Evolutionary conservation across 2,329 filamentous ascomycete genomes (phyloP).

Genomic region (Sporothrix euskadiensis): DNA sequence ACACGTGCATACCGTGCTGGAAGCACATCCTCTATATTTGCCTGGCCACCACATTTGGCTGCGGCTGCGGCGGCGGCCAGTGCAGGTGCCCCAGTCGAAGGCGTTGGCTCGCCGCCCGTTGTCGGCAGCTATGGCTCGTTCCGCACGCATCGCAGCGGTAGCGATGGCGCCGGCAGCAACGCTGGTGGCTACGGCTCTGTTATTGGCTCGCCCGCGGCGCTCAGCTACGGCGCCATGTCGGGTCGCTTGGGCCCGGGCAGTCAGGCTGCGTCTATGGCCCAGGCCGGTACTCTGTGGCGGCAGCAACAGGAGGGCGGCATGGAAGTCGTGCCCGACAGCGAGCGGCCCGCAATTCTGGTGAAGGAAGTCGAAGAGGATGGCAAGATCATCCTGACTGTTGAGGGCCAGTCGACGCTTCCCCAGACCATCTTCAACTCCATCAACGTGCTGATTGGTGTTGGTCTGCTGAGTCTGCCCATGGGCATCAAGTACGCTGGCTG

Average conservation of each 20-base stretch:
- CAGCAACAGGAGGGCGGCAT: slow-evolving; percentile 51
- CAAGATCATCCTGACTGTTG: slow-evolving; percentile 77
- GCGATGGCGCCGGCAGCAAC: background rate
- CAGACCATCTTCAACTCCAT: slow-evolving; percentile 97
- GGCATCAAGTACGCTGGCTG: slow-evolving; percentile 86
- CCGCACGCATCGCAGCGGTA: slow-evolving; percentile 47
- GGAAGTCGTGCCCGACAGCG: slow-evolving; percentile 53
- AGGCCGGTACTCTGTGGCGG: slow-evolving; percentile 54
- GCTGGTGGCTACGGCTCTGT: slow-evolving; percentile 53
- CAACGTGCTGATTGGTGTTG: slow-evolving; percentile 88
- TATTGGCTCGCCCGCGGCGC: slow-evolving; percentile 42
- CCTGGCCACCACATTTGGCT: slow-evolving; percentile 60
- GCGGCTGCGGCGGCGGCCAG: slow-evolving; percentile 41
- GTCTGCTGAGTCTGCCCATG: slow-evolving; percentile 83
- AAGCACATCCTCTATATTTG: slow-evolving; percentile 55
- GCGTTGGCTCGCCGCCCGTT: slow-evolving; percentile 19
- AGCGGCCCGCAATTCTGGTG: slow-evolving; percentile 75
- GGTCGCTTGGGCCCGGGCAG: slow-evolving; percentile 35
- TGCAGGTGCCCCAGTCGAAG: slow-evolving; percentile 8
- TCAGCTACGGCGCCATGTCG: slow-evolving; percentile 32
- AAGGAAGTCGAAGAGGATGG: slow-evolving; percentile 88
- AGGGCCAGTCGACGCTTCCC: slow-evolving; percentile 91
- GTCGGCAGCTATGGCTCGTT: slow-evolving; percentile 54
- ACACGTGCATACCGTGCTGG: slow-evolving; percentile 39
- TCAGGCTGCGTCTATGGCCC: slow-evolving; percentile 48